Conservation (phyloP, 2,329 filamentous ascomycete genomes). For the Xenosphaeropsis pyriputrescens region DNA sequence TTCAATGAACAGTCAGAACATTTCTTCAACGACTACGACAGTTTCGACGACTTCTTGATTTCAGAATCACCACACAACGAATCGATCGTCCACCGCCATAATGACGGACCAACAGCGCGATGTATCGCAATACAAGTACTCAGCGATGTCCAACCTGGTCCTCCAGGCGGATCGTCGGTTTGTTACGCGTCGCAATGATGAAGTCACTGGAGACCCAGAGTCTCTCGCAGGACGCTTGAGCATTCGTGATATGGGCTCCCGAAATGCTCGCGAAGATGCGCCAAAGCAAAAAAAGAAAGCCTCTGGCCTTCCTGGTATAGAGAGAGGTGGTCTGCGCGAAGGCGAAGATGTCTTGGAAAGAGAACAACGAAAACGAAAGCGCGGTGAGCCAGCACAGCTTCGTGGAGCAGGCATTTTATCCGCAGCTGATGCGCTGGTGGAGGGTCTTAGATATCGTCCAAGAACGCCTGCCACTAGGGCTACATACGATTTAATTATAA, state of each 20-base stretch:
- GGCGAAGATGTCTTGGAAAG: slow-evolving; percentile 71
- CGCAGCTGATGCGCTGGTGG: slow-evolving; percentile 72
- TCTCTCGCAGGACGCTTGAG: slow-evolving; percentile 89
- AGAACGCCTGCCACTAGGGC: slow-evolving; percentile 82
- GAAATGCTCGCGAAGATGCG: slow-evolving; percentile 64
- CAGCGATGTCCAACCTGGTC: slow-evolving; percentile 99
- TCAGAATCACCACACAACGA: no score
- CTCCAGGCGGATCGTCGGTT: slow-evolving; percentile 98
- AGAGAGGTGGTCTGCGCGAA: slow-evolving; percentile 63
- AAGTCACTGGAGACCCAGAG: slow-evolving; percentile 93
- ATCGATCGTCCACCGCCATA: slow-evolving; percentile 7
- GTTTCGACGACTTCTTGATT: no score
- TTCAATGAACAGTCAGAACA: no score
- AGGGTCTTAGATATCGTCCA: slow-evolving; percentile 84
- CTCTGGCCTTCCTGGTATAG: slow-evolving; percentile 49
- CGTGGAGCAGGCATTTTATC: slow-evolving; percentile 67
- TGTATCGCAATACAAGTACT: slow-evolving; percentile 97
- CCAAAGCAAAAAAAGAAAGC: slow-evolving; percentile 68
- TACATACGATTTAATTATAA: slow-evolving; percentile 88
- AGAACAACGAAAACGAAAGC: slow-evolving; percentile 76
- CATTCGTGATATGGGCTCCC: slow-evolving; percentile 85
- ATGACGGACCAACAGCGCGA: slow-evolving; percentile 68
- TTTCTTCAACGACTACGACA: no score
- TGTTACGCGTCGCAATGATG: slow-evolving; percentile 80
- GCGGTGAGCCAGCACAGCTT: slow-evolving; percentile 54